These are phyloP conservation scores for Cladosporium sp. DNA, from an alignment of 2,329 filamentous ascomycete species.

Conservation along the genomic window DNA sequence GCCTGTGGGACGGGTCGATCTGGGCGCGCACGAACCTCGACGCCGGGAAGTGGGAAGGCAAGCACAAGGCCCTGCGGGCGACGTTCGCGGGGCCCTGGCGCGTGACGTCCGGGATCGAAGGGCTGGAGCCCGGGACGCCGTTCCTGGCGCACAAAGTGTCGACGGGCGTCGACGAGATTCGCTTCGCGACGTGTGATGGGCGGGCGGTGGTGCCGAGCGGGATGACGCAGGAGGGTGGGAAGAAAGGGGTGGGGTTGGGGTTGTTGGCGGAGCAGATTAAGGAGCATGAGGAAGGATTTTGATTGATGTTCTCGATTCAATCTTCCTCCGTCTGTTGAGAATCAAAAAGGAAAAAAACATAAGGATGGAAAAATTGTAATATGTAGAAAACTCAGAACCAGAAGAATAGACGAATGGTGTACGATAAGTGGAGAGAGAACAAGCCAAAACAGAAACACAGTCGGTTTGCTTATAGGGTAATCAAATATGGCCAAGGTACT, in stretches of 20 bases:
- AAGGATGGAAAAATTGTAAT: too few species aligned
- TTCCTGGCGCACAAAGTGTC: background rate
- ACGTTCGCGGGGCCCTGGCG: slow-evolving; percentile 30
- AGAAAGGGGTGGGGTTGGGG: slow-evolving; percentile 25
- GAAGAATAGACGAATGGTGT: background rate
- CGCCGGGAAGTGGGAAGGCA: slow-evolving; percentile 4
- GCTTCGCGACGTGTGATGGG: slow-evolving; percentile 26
- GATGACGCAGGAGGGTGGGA: slow-evolving; percentile 28
- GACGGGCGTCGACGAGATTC: slow-evolving; percentile 16
- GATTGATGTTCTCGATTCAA: background rate
- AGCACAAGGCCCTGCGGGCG: slow-evolving; percentile 19
- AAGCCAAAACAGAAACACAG: background rate
- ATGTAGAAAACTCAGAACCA: too few species aligned
- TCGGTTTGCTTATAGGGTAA: background rate
- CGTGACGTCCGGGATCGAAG: background rate
- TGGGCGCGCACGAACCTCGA: slow-evolving; percentile 25
- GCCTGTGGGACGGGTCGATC: slow-evolving; percentile 59
- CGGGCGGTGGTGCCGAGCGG: slow-evolving; percentile 23
- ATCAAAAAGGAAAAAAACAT: too few species aligned
- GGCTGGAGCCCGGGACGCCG: background rate
- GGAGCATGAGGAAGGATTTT: background rate
- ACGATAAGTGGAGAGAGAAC: background rate
- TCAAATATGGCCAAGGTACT: background rate
- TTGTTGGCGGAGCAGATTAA: slow-evolving; percentile 22
- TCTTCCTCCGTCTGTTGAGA: background rate